phyloP scores from a whole-genome alignment of 495 filamentous ascomycete species.

The Podospora pseudopauciseta region DNA sequence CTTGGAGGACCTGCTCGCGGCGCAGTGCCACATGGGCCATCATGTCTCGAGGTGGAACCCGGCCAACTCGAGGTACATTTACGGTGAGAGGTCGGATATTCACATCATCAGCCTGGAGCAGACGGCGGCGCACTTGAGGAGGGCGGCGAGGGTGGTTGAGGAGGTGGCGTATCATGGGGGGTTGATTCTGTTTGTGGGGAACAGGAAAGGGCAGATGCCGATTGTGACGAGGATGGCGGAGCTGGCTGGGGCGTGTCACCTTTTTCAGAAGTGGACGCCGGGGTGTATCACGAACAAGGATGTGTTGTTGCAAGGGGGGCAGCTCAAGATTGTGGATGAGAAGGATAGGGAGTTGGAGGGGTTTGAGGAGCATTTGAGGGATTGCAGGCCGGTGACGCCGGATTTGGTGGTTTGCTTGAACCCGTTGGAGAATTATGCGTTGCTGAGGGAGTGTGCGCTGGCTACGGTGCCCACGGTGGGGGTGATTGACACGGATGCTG shows the following conservation, averaged over 20 bases:
- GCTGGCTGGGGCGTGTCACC: slow-evolving; percentile 73
- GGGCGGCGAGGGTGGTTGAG: slow-evolving; percentile 83
- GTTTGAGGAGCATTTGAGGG: slow-evolving; percentile 61
- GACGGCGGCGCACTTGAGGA: slow-evolving; percentile 81
- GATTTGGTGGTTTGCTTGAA: slow-evolving; percentile 93
- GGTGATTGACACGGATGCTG: slow-evolving; percentile 86
- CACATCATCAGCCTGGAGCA: slow-evolving; percentile 91
- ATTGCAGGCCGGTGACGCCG: slow-evolving; percentile 65
- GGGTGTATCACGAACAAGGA: slow-evolving; percentile 91
- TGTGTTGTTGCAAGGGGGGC: slow-evolving; percentile 68
- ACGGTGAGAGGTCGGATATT: slow-evolving; percentile 81
- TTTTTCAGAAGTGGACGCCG: slow-evolving; percentile 92
- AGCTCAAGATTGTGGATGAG: slow-evolving; percentile 66
- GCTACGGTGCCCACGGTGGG: slow-evolving; percentile 92
- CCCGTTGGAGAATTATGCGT: slow-evolving; percentile 81
- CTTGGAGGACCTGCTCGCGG: slow-evolving; percentile 87
- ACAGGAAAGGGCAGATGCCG: slow-evolving; percentile 69
- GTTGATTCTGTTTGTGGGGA: slow-evolving; percentile 87
- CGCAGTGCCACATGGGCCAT: slow-evolving; percentile 89
- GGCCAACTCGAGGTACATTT: slow-evolving; percentile 90
- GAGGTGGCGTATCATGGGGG: slow-evolving; percentile 81
- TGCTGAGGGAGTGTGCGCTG: slow-evolving; percentile 86
- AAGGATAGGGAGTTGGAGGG: slow-evolving; percentile 61
- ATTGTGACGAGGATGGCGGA: slow-evolving; percentile 76
- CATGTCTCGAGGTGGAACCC: slow-evolving; percentile 93